These are phyloP conservation scores for Colletotrichum simmondsii DNA, from an alignment of 2,329 filamentous ascomycete genomes.

Conservation along the genomic window DNA sequence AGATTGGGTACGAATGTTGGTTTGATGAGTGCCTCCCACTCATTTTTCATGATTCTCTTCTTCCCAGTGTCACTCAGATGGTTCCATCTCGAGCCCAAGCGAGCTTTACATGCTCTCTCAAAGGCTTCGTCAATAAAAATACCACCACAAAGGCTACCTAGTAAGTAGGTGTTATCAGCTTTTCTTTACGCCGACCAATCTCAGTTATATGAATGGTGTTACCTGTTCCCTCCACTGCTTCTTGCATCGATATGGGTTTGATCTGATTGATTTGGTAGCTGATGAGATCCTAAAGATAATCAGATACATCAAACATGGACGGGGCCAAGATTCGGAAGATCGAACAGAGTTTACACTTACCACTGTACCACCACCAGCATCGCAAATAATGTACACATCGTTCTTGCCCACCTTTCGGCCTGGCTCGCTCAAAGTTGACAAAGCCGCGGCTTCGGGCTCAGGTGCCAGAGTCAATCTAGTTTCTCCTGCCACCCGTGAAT, in stretches of 20 bases:
- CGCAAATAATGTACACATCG: constrained; percentile 45
- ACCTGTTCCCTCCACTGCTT: constrained; percentile 52
- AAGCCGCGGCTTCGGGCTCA: constrained; percentile 57
- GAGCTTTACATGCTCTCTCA: constrained; percentile 38
- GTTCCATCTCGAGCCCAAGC: constrained; percentile 9
- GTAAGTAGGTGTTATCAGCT: too few relatives aligned
- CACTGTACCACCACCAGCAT: constrained; percentile 49
- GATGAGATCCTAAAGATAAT: constrained; percentile 48
- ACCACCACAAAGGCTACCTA: constrained; percentile 51
- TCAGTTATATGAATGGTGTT: too few relatives aligned
- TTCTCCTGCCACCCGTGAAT: constrained; percentile 36
- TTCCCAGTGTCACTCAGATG: background rate
- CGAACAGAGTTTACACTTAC: background rate
- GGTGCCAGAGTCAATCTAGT: constrained; percentile 48
- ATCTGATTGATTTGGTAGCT: constrained; percentile 45
- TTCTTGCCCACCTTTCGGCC: constrained; percentile 11
- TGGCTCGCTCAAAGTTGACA: constrained; percentile 46
- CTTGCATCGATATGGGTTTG: constrained; percentile 43
- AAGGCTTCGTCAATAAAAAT: constrained; percentile 53
- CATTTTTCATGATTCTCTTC: constrained; percentile 27
- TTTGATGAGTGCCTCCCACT: constrained; percentile 42
- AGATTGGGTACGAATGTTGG: constrained; percentile 28
- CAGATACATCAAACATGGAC: too few relatives aligned
- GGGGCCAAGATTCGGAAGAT: background rate
- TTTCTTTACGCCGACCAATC: too few relatives aligned